Percentiles rank a stretch among this genome's conserved stretches.
Evolutionary conservation across 2,329 filamentous ascomycete genomes (phyloP).

Genomic region (Rutstroemia sydowiana): DNA sequence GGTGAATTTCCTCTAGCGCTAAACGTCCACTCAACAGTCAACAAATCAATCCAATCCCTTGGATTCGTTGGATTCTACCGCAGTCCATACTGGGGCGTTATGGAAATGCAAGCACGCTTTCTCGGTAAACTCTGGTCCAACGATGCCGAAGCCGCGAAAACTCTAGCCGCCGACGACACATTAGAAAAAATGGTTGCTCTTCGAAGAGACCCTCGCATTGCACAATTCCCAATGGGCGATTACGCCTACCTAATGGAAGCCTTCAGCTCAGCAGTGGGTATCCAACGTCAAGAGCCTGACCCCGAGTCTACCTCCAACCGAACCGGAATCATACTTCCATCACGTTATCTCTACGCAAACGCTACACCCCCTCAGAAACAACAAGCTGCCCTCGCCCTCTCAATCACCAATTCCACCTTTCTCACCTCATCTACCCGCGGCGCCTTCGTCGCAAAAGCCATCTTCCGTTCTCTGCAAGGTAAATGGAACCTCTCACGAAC

Average conservation of each 20-base stretch:
- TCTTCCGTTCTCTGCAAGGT: conserved; percentile 66
- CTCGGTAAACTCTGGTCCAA: conserved; percentile 53
- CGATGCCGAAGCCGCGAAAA: conserved; percentile 20
- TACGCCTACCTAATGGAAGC: conserved; percentile 71
- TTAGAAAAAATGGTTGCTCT: conserved; percentile 23
- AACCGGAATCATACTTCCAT: conserved; percentile 36
- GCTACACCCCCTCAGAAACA: conserved; percentile 36
- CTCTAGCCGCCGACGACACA: conserved; percentile 19
- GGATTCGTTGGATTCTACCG: conserved; percentile 82
- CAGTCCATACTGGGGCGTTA: conserved; percentile 78
- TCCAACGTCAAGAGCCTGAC: conserved; percentile 32
- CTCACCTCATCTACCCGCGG: conserved; percentile 22
- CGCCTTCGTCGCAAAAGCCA: conserved; percentile 54
- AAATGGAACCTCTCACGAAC: conserved; percentile 57
- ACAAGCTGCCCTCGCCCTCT: conserved; percentile 35
- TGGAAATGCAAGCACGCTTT: conserved; percentile 77
- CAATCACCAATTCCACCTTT: conserved; percentile 15
- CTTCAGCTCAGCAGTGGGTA: conserved; percentile 51
- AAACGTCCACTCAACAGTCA: conserved; percentile 58
- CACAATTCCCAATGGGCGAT: conserved; percentile 79
- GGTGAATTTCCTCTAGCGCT: conserved; percentile 54
- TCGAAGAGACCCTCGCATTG: conserved; percentile 33
- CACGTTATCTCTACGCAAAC: conserved; percentile 38
- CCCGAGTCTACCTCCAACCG: conserved; percentile 31
- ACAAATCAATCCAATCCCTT: conserved; percentile 52